These are phyloP conservation scores for Coemansia sp. DNA, from an alignment of 371 early-diverging fungal genomes.

Conservation along the genomic window DNA sequence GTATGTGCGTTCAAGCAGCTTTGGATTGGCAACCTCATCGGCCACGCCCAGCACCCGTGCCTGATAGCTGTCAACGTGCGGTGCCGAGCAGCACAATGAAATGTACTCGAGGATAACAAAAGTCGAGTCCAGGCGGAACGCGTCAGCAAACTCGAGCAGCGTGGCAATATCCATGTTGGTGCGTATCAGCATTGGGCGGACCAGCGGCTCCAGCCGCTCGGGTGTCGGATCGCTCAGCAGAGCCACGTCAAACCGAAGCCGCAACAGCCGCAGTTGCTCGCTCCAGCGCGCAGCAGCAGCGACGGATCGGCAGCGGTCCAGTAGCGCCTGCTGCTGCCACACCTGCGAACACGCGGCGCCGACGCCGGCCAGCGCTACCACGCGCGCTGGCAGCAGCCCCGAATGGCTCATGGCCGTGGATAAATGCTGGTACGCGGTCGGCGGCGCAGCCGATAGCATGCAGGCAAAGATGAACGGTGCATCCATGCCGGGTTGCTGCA, in stretches of 20 bases:
- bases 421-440: slow-evolving; percentile 33
- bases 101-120: slow-evolving; percentile 42
- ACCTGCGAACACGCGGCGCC: slow-evolving; percentile 44
- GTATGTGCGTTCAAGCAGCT: slow-evolving; percentile 49
- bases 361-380: slow-evolving; percentile 37
- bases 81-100: slow-evolving; percentile 36
- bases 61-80: slow-evolving; percentile 41
- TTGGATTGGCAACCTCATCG: slow-evolving; percentile 46
- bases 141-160: slow-evolving; percentile 46
- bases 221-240: slow-evolving; percentile 35
- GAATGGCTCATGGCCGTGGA: slow-evolving; percentile 42
- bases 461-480: slow-evolving; percentile 32
- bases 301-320: slow-evolving; percentile 41
- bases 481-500: slow-evolving; percentile 45
- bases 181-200: slow-evolving; percentile 45
- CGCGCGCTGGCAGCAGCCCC: slow-evolving; percentile 39
- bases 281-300: slow-evolving; percentile 49
- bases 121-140: slow-evolving; percentile 43
- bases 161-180: slow-evolving; percentile 44
- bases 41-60: slow-evolving; percentile 40
- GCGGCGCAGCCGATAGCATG: slow-evolving; percentile 30
- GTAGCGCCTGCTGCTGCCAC: slow-evolving; percentile 49
- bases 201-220: slow-evolving; percentile 36
- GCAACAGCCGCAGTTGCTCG: slow-evolving; percentile 44
- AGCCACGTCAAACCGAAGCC: slow-evolving; percentile 34